Evolutionary conservation across 805 yeast species (phyloP), one percentile per base, ranked within the genome.

Genomic region (Grigorovia humatica): DNA sequence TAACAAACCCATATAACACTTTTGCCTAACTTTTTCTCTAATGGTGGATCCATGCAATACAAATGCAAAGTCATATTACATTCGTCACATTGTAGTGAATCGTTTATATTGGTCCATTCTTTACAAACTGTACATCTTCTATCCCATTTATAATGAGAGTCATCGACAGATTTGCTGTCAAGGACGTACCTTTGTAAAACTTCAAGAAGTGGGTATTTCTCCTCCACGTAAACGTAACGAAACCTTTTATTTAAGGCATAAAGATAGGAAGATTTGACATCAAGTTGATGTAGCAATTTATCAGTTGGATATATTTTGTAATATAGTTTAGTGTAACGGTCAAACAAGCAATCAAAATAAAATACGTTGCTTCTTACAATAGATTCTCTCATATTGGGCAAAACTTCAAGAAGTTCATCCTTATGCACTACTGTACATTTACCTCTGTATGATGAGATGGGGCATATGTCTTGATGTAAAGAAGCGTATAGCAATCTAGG

Each of bases 1-100:
- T 87, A 90, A 71, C 97, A 89, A 27, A 88, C 77, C 96, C 96
- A 90, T 9, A 88, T 86, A 63, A 88, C 85, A 1, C 96, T 96
- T 52, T 95, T 71, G 45, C 86, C 82, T 1, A 96, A 96, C 60
- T 86, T 86, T 55, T 79, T 78, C 49, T 78, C 64, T 43, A 88
- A 67, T 1, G 96, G 96, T 1, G 96, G 96, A 54, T 84, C 87
- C 47, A 89, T 76, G 61, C 98, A 90, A 41, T 80, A 72, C 79
- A 89, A 78, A 69, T 90, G 98, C 57, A 81, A 88, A 53, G 73
- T 73, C 17, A 76, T 74, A 12, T 74, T 73, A 65, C 98, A 90
- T 49, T 76, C 83, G n/a, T 85, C 85, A 69, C 98, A 90, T 55
- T 74, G 77, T 7, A 90, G 81, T 1, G 90, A 80, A 58, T 87